Base-by-base conservation (phyloP, 441 rosid genomes). In the Geranium incanum region DNA sequence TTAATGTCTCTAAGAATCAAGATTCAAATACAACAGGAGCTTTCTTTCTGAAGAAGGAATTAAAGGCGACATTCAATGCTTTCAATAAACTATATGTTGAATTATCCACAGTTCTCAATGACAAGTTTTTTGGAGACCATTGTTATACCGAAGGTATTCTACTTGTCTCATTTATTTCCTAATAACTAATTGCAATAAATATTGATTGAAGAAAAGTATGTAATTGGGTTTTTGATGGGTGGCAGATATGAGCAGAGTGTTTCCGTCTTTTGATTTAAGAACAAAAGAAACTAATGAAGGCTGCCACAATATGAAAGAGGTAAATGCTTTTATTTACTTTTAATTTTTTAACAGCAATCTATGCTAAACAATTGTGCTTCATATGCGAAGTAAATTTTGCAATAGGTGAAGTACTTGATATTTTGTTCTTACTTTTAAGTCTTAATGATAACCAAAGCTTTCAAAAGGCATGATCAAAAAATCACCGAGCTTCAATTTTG, bases 41-140 rank as follows among this genome's bases (percentile, higher is more conserved):
- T 69, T 77, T 71, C 64, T 77, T 68, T 78, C 74, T 82, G 74
- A 84, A 80, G 79, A 82, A 77, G 80, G 88, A 84, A 82, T 73
- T 90, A 76, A 64, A 78, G 71, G 75, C 45, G 78, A 74, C 81
- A 78, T 81, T 76, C 70, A 65, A 76, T 76, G 79, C 80, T 68
- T 88, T 86, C 76, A 77, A 69, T 72, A 82, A 72, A 55, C 68
- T 84, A 57, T 71, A 82, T 80, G 70, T 73, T 72, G 77, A 64
- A 67, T 70, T 88, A 62, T 72, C 68, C 45, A 60, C 67, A 66
- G 23, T 78, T 70, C 68, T 88, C 66, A 63, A 72, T 74, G 83
- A 72, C 68, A 70, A 67, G 62, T 68, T 71, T 50, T 15, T 41
- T 19, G 72, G 57, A 57, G 79, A 75, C 60, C 67, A 64, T 77